Base-by-base conservation (phyloP, 495 filamentous ascomycete species). In the Penicillium antarcticum region DNA sequence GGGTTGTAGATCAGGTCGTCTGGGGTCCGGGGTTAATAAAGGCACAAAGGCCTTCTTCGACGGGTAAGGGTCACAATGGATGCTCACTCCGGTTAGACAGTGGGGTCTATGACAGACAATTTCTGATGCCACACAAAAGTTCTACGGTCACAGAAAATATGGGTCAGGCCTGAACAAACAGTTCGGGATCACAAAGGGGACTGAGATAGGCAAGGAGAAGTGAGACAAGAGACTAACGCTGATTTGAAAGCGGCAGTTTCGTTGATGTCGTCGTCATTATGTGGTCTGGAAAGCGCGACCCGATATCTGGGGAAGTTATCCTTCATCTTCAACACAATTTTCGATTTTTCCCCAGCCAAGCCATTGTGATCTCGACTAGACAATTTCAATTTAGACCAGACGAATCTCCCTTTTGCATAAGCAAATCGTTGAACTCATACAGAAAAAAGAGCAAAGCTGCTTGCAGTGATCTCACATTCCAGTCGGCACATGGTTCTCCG, bases 11-110 rank as follows among this genome's bases (percentile, higher is more conserved):
- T 34, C 53, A 5, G 19, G 29, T 18, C 18, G 31, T 42, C 36
- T 45, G 48, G 61, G 39, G 48, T 54, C 35, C 43, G 52, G 56
- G 60, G 54, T 52, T 55, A 23, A 53, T 54, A 49, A 52, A 52
- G 34, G 35, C 32, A 62, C 59, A 62, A 65, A 33, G 48, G 44
- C 47, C 17, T 53, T 57, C 32, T 48, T 18, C 19, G 19, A 3
- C 26, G 18, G 9, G 12, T 14, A 23, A 43, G 13, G 31, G 51
- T 56, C 14, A 45, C 42, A 41, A 23, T 45, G 24, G n/a, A 12
- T 42, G 23, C 39, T 56, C 17, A n/a, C 52, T 54, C 32, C 53
- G 45, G 49, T 21, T 2, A 23, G 21, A 29, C 8, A 39, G 45
- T 45, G 42, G 42, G 12, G 42, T 2, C 10, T 23, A 7, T 14